phyloP scores from a whole-genome alignment of 345 rosid genomes.

The Eucalyptus sp. region DNA sequence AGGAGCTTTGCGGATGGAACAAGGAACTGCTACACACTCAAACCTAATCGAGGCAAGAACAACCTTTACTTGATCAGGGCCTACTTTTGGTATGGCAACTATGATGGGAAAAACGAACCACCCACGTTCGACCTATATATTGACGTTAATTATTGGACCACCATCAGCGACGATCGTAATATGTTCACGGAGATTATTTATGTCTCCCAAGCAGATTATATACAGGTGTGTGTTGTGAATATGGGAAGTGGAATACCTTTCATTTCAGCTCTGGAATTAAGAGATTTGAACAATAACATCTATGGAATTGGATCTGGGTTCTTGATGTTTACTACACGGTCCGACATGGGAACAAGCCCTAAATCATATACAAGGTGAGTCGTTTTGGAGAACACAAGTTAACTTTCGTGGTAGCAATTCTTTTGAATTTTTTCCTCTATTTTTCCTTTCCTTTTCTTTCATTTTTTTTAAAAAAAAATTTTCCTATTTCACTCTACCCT shows the following conservation, averaged over 20 bases:
- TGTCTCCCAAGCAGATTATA: too few species aligned
- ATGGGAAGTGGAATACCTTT: too few species aligned
- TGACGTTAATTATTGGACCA: neutral
- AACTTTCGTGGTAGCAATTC: too few species aligned
- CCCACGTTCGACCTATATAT: constrained; percentile 5
- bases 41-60: neutral
- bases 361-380: accelerated
- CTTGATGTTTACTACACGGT: accelerated
- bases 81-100: constrained; percentile 4
- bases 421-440: too few species aligned
- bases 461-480: too few species aligned
- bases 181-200: neutral
- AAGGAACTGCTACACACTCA: constrained; percentile 5
- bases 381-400: too few species aligned
- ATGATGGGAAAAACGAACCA: neutral
- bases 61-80: neutral
- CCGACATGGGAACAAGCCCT: accelerated
- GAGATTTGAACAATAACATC: too few species aligned
- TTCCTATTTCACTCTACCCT: too few species aligned
- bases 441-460: too few species aligned
- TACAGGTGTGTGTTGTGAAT: too few species aligned
- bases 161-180: neutral
- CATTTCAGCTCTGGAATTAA: too few species aligned
- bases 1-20: neutral
- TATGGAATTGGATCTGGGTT: too few species aligned